Conservation (phyloP, 192 early-diverging fungal genomes). For the Coemansia sp. region DNA sequence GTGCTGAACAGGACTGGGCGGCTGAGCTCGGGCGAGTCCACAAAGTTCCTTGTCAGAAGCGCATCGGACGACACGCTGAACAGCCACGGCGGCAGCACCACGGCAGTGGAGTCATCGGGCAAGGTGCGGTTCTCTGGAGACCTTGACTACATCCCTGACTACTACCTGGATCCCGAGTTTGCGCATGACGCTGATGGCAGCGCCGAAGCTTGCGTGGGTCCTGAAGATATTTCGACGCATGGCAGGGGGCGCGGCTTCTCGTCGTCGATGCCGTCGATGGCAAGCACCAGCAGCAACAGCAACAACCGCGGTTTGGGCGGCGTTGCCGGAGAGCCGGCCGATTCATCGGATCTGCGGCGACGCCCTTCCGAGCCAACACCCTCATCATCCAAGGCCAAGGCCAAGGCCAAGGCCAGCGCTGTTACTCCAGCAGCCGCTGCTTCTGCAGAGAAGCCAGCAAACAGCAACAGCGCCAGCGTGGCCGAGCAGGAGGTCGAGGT, state of each 20-base stretch:
- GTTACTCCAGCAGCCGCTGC: no score
- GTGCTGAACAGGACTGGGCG: slow-evolving; percentile 1
- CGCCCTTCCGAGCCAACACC: slow-evolving; percentile 24
- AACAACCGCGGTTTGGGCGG: neutral
- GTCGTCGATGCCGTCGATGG: slow-evolving; percentile 7
- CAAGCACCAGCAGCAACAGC: neutral
- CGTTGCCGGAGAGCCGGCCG: neutral
- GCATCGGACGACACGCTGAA: slow-evolving; percentile 39
- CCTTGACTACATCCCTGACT: slow-evolving; percentile 11
- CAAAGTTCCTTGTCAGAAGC: slow-evolving; percentile 15
- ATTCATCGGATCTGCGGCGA: neutral
- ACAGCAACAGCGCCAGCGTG: neutral
- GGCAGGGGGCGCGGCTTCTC: neutral
- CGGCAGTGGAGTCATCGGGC: neutral
- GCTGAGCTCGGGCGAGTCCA: neutral
- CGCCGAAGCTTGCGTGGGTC: neutral
- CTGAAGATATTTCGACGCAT: neutral
- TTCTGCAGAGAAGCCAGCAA: neutral
- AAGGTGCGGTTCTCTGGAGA: slow-evolving; percentile 14
- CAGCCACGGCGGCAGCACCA: neutral
- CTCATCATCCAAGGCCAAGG: neutral
- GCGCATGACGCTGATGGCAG: neutral
- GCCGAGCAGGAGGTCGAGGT: slow-evolving; percentile 23
- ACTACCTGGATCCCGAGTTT: slow-evolving; percentile 2
- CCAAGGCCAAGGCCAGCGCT: no score